These are phyloP conservation scores for Lentinula guzmanii DNA, from an alignment of 768 basidiomycete species.

Conservation along the genomic window DNA sequence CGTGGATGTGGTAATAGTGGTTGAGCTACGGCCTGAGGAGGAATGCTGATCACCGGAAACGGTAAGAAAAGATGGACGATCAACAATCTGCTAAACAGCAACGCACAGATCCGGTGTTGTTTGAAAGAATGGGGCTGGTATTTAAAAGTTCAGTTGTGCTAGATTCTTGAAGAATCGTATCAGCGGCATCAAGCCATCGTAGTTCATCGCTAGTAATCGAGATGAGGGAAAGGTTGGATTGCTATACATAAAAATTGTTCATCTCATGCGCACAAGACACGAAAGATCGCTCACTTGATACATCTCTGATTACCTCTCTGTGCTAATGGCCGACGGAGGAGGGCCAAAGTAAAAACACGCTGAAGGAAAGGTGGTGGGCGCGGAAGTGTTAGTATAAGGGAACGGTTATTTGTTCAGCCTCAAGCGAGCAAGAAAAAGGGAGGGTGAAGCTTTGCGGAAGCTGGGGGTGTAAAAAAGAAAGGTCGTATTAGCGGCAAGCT, in stretches of 20 bases:
- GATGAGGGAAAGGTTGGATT: conserved; percentile 23
- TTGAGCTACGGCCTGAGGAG: not conserved
- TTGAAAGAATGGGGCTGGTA: conserved; percentile 1
- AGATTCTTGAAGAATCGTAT: conserved; percentile 15
- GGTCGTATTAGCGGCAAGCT: not conserved
- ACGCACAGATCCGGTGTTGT: conserved; percentile 10
- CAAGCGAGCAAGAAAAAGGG: conserved; percentile 14
- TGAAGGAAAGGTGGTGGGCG: conserved; percentile 19
- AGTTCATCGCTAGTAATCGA: conserved; percentile 40
- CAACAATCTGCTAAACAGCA: not conserved
- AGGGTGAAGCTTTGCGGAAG: conserved; percentile 5
- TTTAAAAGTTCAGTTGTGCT: not conserved
- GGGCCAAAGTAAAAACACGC: conserved; percentile 22
- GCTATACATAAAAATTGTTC: conserved; percentile 9
- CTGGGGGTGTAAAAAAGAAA: conserved; percentile 3
- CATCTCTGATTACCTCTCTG: not conserved
- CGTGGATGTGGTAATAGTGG: conserved; percentile 6
- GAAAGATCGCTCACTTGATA: conserved; percentile 1
- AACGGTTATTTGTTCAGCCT: conserved; percentile 10
- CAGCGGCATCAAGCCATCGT: conserved; percentile 44
- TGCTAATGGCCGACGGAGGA: conserved; percentile 5
- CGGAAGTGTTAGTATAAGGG: conserved; percentile 14
- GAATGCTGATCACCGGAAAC: conserved; percentile 1
- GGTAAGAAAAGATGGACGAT: not conserved
- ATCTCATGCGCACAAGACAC: not conserved